Evolutionary conservation across 805 yeast species (phyloP).

Genomic region (Candida peoriensis): DNA sequence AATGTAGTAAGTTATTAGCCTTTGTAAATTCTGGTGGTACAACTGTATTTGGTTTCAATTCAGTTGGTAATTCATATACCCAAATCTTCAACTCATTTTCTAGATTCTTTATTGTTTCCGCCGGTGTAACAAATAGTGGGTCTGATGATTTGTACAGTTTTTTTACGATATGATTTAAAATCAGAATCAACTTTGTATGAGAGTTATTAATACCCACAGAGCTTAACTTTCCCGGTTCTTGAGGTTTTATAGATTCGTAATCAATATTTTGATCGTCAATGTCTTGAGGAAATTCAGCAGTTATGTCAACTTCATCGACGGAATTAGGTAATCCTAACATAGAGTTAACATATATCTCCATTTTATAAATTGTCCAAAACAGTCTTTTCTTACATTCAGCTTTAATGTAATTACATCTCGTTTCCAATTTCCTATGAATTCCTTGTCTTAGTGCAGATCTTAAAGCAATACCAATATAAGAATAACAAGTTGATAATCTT

Average conservation of each 20-base stretch:
- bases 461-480: conserved; percentile 85
- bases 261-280: conserved; percentile 76
- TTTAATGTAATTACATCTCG: conserved; percentile 58
- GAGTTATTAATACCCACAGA: conserved; percentile 65
- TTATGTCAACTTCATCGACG: conserved; percentile 76
- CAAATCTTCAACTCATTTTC: conserved; percentile 72
- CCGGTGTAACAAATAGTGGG: conserved; percentile 24
- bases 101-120: conserved; percentile 54
- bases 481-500: conserved; percentile 81
- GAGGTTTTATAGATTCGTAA: conserved; percentile 26
- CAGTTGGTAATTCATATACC: conserved; percentile 66
- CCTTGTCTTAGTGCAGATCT: conserved; percentile 86
- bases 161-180: conserved; percentile 66
- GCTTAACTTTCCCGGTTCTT: conserved; percentile 25
- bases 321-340: conserved; percentile 80
- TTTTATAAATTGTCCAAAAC: conserved; percentile 83
- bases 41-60: conserved; percentile 54
- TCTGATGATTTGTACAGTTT: conserved; percentile 66
- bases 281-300: conserved; percentile 80
- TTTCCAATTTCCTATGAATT: conserved; percentile 57
- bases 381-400: conserved; percentile 80
- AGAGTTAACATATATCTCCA: conserved; percentile 88
- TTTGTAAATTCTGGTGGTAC: conserved; percentile 45
- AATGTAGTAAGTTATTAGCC: conserved; percentile 71
- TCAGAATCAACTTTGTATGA: conserved; percentile 69